Base-by-base conservation (phyloP, 2,329 filamentous ascomycete genomes). In the Hortaea werneckii region DNA sequence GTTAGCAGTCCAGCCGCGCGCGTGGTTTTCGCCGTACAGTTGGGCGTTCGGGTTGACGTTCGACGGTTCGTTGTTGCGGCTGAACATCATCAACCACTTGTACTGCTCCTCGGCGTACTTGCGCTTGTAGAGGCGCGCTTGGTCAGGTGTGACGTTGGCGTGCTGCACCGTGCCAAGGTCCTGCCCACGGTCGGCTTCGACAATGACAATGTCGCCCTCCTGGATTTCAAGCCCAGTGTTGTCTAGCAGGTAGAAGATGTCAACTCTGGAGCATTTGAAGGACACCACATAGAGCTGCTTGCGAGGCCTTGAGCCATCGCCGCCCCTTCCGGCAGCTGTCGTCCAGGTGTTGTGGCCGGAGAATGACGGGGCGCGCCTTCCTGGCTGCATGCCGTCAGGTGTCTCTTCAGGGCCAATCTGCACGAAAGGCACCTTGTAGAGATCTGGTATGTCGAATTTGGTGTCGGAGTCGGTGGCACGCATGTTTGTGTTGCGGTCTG, bases 1-100 rank as follows among this genome's bases (percentile, higher is more conserved):
- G 39, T 45, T 47, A n/a, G 41, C 40, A 28, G 46, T 28, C 27
- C 48, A 26, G 35, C 20, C 46, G 46, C 43, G 48, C 30, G 48
- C 45, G 45, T 48, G 51, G 44, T 44, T 56, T 39, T 63, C 57
- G 26, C 55, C 58, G 30, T 58, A 59, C 34, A 60, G 50, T 42
- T 57, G 55, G n/a, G 54, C 60, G 44, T 63, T 63, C 1, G 60
- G 60, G 48, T 64, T 63, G 45, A 55, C 50, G 41, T 51, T 58
- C 29, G 55, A 54, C 26, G 54, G 54, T 28, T 60, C 55, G 46
- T 64, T 65, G 57, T 65, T 65, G 41, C 54, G 52, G n/a, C 51
- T 95, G 65, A 95, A 98, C 85, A 96, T 92, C 85, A 96, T 95
- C 44, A 98, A 76, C 87, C 90, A 96, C 60, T 88, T 89, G 69